Percentiles rank a stretch among this genome's conserved stretches.
Evolutionary conservation across 768 basidiomycete genomes (phyloP).

Genomic region (Goffeauzyma gilvescens): DNA sequence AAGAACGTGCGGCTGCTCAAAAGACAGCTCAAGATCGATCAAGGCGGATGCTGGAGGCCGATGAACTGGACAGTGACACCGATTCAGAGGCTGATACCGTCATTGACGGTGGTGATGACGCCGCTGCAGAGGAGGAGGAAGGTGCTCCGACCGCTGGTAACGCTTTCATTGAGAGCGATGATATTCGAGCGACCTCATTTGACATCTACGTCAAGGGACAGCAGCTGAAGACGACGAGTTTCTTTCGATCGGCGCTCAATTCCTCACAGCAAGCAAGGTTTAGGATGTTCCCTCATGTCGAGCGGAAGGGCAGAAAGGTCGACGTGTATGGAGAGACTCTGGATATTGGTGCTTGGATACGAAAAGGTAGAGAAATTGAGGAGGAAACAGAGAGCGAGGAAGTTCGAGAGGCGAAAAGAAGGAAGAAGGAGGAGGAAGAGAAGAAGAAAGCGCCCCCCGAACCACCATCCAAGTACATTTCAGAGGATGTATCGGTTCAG

Average conservation of each 20-base stretch:
- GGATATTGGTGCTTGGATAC: constrained; percentile 88
- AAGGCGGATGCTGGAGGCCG: constrained; percentile 79
- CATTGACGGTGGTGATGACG: constrained; percentile 23
- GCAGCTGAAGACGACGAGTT: constrained; percentile 58
- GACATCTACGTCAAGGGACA: constrained; percentile 98
- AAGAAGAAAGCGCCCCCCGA: constrained; percentile 61
- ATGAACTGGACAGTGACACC: constrained; percentile 41
- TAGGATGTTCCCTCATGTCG: constrained; percentile 93
- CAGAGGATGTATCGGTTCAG: constrained; percentile 54
- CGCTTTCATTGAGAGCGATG: constrained; percentile 21
- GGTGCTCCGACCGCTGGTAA: constrained; percentile 41
- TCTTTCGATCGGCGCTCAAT: constrained; percentile 51
- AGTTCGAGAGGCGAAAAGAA: constrained; percentile 48
- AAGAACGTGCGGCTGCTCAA: constrained; percentile 69
- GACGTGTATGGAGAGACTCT: constrained; percentile 91
- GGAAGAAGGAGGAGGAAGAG: constrained; percentile 57
- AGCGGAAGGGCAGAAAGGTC: constrained; percentile 63
- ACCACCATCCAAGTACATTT: constrained; percentile 77
- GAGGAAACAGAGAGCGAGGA: constrained; percentile 75
- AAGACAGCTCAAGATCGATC: constrained; percentile 65
- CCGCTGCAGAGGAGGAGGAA: constrained; percentile 49
- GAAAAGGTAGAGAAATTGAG: constrained; percentile 75
- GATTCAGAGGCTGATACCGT: too few relatives aligned
- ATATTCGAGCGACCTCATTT: constrained; percentile 44
- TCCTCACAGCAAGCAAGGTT: constrained; percentile 38